Percentiles rank a stretch among this genome's conserved stretches.
These are phyloP conservation scores for Wickerhamiella lipophila DNA, from an alignment of 805 yeast species.

Conservation along the genomic window DNA sequence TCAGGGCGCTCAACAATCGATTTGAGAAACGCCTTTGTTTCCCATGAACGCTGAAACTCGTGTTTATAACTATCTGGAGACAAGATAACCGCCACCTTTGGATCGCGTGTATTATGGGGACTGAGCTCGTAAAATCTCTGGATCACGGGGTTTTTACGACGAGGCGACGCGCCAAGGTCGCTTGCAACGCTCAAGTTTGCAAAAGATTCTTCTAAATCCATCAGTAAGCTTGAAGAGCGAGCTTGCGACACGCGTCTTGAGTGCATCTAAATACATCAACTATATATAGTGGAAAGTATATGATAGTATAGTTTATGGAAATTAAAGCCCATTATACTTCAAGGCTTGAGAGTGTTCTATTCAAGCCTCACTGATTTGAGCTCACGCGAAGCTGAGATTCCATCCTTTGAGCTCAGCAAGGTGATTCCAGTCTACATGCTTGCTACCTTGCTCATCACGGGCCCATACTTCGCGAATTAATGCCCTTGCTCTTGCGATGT, in stretches of 20 bases:
- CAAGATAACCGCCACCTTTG: conserved; percentile 33
- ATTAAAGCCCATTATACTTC: too few species aligned
- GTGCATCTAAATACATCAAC: too few species aligned
- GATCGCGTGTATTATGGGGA: not conserved
- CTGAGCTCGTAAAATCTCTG: not conserved
- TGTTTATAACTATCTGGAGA: conserved; percentile 63
- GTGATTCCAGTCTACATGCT: conserved; percentile 60
- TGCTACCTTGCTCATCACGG: conserved; percentile 39
- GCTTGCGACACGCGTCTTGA: not conserved
- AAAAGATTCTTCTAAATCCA: conserved; percentile 9
- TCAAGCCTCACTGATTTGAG: too few species aligned
- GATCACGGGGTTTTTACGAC: conserved; percentile 6
- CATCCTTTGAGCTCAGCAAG: conserved; percentile 55
- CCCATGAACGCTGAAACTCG: conserved; percentile 67
- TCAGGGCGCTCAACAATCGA: conserved; percentile 78
- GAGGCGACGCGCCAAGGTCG: not conserved
- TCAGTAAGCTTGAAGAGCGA: not conserved
- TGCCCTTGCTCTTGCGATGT: conserved; percentile 35
- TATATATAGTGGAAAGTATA: too few species aligned
- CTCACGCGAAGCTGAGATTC: conserved; percentile 55
- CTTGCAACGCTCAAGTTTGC: conserved; percentile 7
- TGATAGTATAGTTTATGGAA: too few species aligned
- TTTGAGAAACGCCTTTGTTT: conserved; percentile 47
- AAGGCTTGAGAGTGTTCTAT: too few species aligned
- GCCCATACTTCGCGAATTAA: conserved; percentile 34